phyloP scores from a whole-genome alignment of 768 basidiomycete genomes.

The Pilatotrama ljubarskyi region DNA sequence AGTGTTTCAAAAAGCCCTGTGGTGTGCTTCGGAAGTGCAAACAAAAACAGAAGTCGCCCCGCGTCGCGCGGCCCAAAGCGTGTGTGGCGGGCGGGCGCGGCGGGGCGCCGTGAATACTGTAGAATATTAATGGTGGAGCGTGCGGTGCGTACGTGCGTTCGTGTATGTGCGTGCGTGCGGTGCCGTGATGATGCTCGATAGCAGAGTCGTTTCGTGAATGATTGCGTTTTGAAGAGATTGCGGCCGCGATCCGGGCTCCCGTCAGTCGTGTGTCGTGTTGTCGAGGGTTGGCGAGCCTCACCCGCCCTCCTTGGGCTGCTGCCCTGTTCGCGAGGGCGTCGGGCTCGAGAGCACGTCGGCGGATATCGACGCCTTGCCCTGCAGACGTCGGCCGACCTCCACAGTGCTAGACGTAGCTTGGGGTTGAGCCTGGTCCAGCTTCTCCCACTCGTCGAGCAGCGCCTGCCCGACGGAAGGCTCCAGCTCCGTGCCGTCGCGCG shows the following conservation, averaged over 20 bases:
- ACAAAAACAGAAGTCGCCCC: constrained; percentile 1
- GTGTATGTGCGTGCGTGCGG: constrained; percentile 28
- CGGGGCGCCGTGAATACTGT: constrained; percentile 23
- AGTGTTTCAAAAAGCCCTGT: constrained; percentile 3
- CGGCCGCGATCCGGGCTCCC: not conserved
- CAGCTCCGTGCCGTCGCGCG: constrained; percentile 89
- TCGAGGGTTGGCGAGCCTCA: not conserved
- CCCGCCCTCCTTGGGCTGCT: constrained; percentile 4
- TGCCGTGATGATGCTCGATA: constrained; percentile 21
- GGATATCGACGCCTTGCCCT: constrained; percentile 17
- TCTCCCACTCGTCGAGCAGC: constrained; percentile 70
- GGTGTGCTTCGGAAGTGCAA: constrained; percentile 3
- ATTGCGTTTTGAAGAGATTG: constrained; percentile 1
- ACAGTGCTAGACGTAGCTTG: constrained; percentile 11
- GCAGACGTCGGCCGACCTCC: constrained; percentile 14
- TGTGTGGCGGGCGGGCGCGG: constrained; percentile 16
- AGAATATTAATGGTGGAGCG: constrained; percentile 14
- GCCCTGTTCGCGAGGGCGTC: not conserved
- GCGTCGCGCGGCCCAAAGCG: constrained; percentile 16
- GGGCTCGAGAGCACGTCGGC: constrained; percentile 7
- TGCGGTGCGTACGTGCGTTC: constrained; percentile 24
- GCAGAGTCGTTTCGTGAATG: constrained; percentile 25
- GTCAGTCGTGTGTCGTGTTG: not conserved
- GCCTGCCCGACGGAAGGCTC: constrained; percentile 74
- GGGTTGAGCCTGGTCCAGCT: constrained; percentile 21